These are phyloP conservation scores for Fraxinus paxiana DNA, from an alignment of 305 asterid genomes.

Conservation along the genomic window DNA sequence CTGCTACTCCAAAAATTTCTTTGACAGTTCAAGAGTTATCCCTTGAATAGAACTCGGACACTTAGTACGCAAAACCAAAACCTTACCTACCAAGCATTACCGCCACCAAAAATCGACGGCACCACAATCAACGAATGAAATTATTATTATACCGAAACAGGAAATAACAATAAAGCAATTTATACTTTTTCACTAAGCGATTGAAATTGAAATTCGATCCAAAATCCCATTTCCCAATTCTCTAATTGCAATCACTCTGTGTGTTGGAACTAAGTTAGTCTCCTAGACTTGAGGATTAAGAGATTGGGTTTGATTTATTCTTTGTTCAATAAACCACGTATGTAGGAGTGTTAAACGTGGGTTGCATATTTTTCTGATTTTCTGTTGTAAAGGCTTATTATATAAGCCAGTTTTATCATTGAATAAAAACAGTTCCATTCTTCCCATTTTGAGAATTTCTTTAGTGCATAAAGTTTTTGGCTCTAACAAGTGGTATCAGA, in stretches of 20 bases:
- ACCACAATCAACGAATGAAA: no score
- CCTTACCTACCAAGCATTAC: no score
- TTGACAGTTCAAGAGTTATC: slow-evolving; percentile 73
- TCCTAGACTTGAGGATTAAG: neutral
- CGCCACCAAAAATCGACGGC: no score
- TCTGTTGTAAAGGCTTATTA: neutral
- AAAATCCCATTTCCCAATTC: no score
- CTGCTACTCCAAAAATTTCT: slow-evolving; percentile 31
- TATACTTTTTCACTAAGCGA: no score
- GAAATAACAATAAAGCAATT: no score
- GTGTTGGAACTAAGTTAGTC: no score
- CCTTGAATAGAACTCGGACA: slow-evolving; percentile 79
- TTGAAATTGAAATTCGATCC: no score
- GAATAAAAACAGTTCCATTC: neutral
- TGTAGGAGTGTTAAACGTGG: neutral
- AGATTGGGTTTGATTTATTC: neutral
- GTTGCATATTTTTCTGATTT: neutral
- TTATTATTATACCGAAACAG: no score
- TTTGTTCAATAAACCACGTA: neutral
- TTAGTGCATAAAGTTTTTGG: neutral
- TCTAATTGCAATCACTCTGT: no score
- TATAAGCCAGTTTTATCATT: neutral
- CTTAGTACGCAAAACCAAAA: slow-evolving; percentile 36
- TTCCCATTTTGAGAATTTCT: neutral
- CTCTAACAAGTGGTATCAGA: neutral